Base-by-base conservation (phyloP, 2,329 filamentous ascomycete species). In the Periconia macrospinosa region DNA sequence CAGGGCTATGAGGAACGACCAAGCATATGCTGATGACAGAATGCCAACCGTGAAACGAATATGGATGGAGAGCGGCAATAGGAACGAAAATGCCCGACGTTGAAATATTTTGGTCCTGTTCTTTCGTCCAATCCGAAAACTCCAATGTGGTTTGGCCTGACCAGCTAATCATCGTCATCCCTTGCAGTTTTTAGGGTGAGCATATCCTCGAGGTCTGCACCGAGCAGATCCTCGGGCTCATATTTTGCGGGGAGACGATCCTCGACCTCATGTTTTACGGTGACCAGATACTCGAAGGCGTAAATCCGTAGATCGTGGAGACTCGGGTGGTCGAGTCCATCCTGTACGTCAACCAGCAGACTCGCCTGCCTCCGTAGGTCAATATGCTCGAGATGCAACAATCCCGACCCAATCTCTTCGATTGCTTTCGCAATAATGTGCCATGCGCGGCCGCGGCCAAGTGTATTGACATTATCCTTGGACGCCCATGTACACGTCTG, bases 11-110 rank as follows among this genome's bases (percentile, higher is more conserved):
- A 66, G 48, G 51, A 53, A 53, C 18, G 58, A 60, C 60, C 61
- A 61, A 17, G 44, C 62, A 11, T 61, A 62, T 41, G 67, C 71
- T 1, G 57, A 61, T 19, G 48, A 37, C 19, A 55, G 52, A 47
- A 63, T 70, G 65, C 72, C 67, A 57, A 72, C 58, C 5, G 50
- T 77, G 58, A 66, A 58, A 47, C 56, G 58, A 20, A 54, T 75
- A 53, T 68, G 56, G 51, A 67, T 71, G 54, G 65, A 65, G 45
- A 54, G 53, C 47, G 58, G 57, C 18, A 27, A 17, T 30, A 53
- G 54, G 52, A 57, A 30, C 10, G 23, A 33, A 15, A 33, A 7
- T 7, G 13, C 33, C 11, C 33, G 11, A 14, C 33, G 33, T 5
- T 37, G 33, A 37, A n/a, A 5, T 27, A 5, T 8, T 27, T 8